Percentiles rank a stretch among this genome's conserved stretches.
phyloP scores from a whole-genome alignment of 2,329 filamentous ascomycete genomes.

The Cytospora piceae region DNA sequence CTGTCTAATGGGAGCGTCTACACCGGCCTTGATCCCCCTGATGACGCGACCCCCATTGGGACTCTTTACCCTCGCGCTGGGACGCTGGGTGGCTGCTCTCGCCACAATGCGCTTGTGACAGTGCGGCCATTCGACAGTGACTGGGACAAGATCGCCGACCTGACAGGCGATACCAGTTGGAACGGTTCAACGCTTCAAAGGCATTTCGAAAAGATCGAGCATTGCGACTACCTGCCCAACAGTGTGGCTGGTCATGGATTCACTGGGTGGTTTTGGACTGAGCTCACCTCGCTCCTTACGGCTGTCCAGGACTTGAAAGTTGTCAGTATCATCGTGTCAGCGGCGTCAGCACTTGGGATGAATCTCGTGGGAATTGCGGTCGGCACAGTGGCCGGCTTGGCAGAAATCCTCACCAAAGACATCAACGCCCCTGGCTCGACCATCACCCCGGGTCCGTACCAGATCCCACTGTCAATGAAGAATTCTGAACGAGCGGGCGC shows the following conservation, averaged over 20 bases:
- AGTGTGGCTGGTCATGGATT: constrained; percentile 55
- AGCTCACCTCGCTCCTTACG: constrained; percentile 53
- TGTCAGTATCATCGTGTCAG: constrained; percentile 54
- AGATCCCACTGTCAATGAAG: constrained; percentile 54
- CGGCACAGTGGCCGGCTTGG: constrained; percentile 47
- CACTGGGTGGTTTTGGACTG: constrained; percentile 59
- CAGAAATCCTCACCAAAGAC: constrained; percentile 57
- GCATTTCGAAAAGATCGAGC: constrained; percentile 53
- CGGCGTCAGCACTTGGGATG: constrained; percentile 55
- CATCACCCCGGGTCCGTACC: constrained; percentile 52
- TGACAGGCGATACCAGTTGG: constrained; percentile 63
- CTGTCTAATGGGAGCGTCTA: constrained; percentile 55
- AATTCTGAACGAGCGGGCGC: constrained; percentile 49
- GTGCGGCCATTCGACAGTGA: constrained; percentile 58
- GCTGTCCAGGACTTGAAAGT: constrained; percentile 57
- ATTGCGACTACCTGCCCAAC: constrained; percentile 49
- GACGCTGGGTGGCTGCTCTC: constrained; percentile 60
- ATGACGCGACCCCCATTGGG: constrained; percentile 55
- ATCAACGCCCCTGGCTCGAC: constrained; percentile 48
- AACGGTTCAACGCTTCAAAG: constrained; percentile 50
- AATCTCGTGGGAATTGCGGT: constrained; percentile 33
- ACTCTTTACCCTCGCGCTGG: constrained; percentile 62
- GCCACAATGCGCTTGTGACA: constrained; percentile 58
- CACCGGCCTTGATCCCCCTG: constrained; percentile 56
- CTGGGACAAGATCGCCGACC: constrained; percentile 53